Conservation (phyloP, 2,329 filamentous ascomycete species). For the Penicillium sp. region DNA sequence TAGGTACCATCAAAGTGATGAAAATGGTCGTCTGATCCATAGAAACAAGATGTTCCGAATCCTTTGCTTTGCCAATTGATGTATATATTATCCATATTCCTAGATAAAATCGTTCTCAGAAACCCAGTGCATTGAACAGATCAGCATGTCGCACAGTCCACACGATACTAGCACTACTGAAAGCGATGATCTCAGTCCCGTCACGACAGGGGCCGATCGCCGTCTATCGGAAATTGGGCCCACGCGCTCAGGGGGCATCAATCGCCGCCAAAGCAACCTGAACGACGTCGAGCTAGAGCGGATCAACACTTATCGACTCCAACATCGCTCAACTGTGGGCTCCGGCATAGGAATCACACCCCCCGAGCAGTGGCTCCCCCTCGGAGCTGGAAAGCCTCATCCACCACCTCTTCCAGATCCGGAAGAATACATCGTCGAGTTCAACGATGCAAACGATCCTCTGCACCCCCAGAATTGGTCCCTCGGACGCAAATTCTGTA, state of each 20-base stretch:
- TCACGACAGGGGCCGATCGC: not conserved
- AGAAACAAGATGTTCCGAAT: not conserved
- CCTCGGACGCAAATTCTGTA: slow-evolving; percentile 37
- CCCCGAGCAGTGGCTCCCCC: slow-evolving; percentile 26
- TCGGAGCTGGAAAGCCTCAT: slow-evolving; percentile 27
- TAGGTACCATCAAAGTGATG: not conserved
- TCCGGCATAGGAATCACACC: slow-evolving; percentile 17
- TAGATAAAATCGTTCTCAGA: not conserved
- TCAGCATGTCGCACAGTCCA: slow-evolving; percentile 8
- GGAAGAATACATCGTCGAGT: slow-evolving; percentile 56
- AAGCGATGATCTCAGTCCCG: slow-evolving; percentile 7
- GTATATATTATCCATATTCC: not conserved
- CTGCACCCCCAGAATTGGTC: slow-evolving; percentile 55
- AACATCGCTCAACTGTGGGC: slow-evolving; percentile 28
- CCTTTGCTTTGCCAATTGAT: not conserved
- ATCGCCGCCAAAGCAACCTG: slow-evolving; percentile 21
- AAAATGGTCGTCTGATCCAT: not conserved
- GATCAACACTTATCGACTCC: slow-evolving; percentile 28
- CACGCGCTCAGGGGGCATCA: slow-evolving; percentile 4
- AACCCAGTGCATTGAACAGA: not conserved
- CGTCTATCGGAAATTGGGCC: not conserved
- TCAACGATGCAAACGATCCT: slow-evolving; percentile 51
- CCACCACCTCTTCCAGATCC: slow-evolving; percentile 47
- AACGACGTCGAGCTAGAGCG: slow-evolving; percentile 27
- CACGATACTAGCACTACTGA: not conserved